Evolutionary conservation across 306 rosid species (phyloP), one percentile per base, ranked within the genome.

Genomic region (Canavalia gladiata): DNA sequence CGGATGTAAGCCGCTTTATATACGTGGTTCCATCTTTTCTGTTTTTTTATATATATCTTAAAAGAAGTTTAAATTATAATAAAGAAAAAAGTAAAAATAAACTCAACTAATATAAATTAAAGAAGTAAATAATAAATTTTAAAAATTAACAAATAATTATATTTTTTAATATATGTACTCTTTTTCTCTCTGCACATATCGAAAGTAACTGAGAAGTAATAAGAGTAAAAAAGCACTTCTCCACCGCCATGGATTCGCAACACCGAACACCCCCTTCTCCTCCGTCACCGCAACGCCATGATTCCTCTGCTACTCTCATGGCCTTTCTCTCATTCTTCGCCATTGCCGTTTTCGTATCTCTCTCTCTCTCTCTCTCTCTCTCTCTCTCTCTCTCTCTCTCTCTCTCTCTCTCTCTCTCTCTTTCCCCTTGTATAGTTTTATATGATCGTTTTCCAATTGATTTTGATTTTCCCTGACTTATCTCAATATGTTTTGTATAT

Each of bases 171-270:
- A 18, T 18, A 18, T 18, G 25, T 18, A 18, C 25, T 18, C 0
- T 18, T 18, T 18, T 18, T 18, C 25, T 18, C 25, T 18, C 25
- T 18, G 25, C 25, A 18, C 25, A 18, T 18, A 18, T 18, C 25
- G 25, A 18, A 18, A 18, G 25, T 18, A 18, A 18, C 25, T 18
- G 25, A 18, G 25, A 18, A 18, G 25, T 8, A 42, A 8, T 39
- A 66, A 0, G 2, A 25, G 4, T 41, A 25, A 1, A 1, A 65
- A 25, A 34, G 4, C 47, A 43, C 47, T 4, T 43, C 25, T 43
- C 80, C 66, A 66, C 79, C 86, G 88, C 90, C 85, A 94, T 92
- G 97, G 95, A 94, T 84, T 79, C 84, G 3, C 87, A 68, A 43
- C 95, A 50, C 13, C 89, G 41, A 72, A 68, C 81, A 42, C 60